phyloP scores from a whole-genome alignment of 352 stramenopile genomes.

The Globisporangium camurandrum region DNA sequence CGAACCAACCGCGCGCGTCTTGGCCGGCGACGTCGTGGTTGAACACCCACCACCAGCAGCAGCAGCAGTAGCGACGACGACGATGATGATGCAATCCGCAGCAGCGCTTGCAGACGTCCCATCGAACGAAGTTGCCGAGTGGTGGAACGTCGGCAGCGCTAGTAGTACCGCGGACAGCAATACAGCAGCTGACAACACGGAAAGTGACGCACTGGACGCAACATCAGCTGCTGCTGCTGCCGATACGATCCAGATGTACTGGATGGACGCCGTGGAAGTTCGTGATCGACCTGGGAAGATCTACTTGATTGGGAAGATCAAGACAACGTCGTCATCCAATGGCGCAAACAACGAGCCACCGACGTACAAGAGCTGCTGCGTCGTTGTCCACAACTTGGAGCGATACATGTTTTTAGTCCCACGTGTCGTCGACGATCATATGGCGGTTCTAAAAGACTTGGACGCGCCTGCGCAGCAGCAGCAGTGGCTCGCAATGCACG shows the following conservation, averaged over 20 bases:
- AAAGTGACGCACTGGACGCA: constrained; percentile 23
- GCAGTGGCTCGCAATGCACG: constrained; percentile 75
- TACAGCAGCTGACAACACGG: constrained; percentile 18
- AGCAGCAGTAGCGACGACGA: constrained; percentile 1
- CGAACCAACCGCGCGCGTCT: constrained; percentile 43
- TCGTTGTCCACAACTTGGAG: constrained; percentile 93
- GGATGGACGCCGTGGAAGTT: constrained; percentile 95
- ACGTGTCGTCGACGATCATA: constrained; percentile 22
- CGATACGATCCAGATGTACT: constrained; percentile 93
- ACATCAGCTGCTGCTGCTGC: too few relatives aligned
- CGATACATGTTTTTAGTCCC: constrained; percentile 94
- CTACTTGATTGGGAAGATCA: constrained; percentile 97
- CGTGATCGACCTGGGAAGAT: constrained; percentile 91
- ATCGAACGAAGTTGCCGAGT: constrained; percentile 83
- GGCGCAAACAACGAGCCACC: constrained; percentile 23
- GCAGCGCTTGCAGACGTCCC: constrained; percentile 35
- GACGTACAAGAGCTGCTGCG: constrained; percentile 92
- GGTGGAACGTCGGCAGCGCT: constrained; percentile 54
- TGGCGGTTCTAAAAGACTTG: constrained; percentile 66
- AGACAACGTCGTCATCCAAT: constrained; percentile 22
- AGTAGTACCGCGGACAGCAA: constrained; percentile 14
- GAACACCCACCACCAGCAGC: constrained; percentile 10
- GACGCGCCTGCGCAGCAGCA: constrained; percentile 87
- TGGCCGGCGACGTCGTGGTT: constrained; percentile 30
- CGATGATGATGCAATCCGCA: too few relatives aligned